phyloP scores from a whole-genome alignment of 108 stramenopile species.

The Nitzschia inconspicua region DNA sequence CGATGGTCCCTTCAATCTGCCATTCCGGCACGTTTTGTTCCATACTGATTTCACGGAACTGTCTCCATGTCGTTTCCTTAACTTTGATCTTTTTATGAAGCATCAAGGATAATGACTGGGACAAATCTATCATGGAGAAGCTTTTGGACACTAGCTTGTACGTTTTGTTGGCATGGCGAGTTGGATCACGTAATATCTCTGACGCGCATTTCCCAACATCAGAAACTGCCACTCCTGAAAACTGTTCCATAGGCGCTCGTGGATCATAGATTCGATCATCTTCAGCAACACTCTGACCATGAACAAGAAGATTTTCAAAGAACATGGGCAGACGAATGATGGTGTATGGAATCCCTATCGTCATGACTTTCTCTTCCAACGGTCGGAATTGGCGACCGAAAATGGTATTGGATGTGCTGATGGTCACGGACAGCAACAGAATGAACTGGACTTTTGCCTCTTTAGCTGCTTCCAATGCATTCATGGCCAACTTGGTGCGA shows the following conservation, averaged over 20 bases:
- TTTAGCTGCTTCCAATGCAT: slow-evolving; percentile 26
- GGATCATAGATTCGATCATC: slow-evolving; percentile 17
- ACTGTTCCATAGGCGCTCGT: background rate
- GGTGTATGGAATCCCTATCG: slow-evolving; percentile 6
- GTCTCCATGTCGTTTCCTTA: slow-evolving; percentile 1
- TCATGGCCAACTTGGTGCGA: slow-evolving; percentile 9
- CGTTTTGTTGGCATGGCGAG: background rate
- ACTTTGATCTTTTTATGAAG: slow-evolving; percentile 7
- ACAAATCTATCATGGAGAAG: slow-evolving; percentile 21
- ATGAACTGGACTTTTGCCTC: slow-evolving; percentile 16
- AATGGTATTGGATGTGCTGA: slow-evolving; percentile 20
- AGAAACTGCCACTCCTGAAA: slow-evolving; percentile 6
- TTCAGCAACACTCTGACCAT: background rate
- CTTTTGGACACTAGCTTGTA: slow-evolving; percentile 25
- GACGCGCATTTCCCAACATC: slow-evolving; percentile 25
- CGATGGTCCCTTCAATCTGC: slow-evolving; percentile 27
- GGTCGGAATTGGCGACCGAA: slow-evolving; percentile 23
- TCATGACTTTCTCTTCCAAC: slow-evolving; percentile 14
- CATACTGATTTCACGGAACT: slow-evolving; percentile 1
- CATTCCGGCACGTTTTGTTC: slow-evolving; percentile 8
- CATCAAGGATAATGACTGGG: background rate
- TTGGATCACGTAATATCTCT: slow-evolving; percentile 15
- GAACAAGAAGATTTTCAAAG: slow-evolving; percentile 19
- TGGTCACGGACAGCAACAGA: slow-evolving; percentile 18
- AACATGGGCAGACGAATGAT: slow-evolving; percentile 27